Conservation (phyloP, 805 yeast species). For the Kodamaea kaohsiungensis region DNA sequence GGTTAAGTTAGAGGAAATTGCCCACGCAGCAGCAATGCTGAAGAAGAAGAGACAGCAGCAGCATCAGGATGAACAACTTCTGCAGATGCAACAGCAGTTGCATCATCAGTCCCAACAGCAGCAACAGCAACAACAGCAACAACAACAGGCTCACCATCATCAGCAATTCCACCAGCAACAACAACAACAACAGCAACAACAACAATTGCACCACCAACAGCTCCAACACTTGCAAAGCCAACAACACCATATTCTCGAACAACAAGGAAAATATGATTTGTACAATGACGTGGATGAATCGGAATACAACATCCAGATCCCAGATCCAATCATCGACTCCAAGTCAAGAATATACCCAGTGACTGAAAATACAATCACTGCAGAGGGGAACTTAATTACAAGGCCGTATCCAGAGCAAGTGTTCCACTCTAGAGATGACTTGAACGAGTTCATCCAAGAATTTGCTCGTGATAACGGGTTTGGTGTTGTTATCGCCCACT, state of each 20-base stretch:
- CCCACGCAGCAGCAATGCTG: conserved; percentile 28
- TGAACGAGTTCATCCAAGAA: conserved; percentile 55
- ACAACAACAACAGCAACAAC: conserved; percentile 23
- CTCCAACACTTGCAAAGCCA: conserved; percentile 22
- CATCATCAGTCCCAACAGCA: conserved; percentile 4
- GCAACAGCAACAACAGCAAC: not conserved
- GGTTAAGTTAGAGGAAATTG: conserved; percentile 35
- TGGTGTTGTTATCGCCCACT: conserved; percentile 61
- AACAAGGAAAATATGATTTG: conserved; percentile 17
- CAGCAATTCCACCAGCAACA: conserved; percentile 21
- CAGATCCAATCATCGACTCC: conserved; percentile 45
- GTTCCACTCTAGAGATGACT: conserved; percentile 49
- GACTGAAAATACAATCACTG: conserved; percentile 46
- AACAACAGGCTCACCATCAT: conserved; percentile 13
- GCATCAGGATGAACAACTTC: conserved; percentile 4
- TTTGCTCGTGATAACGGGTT: conserved; percentile 59
- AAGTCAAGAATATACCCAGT: conserved; percentile 45
- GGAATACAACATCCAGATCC: conserved; percentile 47
- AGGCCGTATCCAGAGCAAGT: conserved; percentile 55
- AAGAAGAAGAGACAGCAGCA: conserved; percentile 11
- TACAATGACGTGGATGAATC: conserved; percentile 30
- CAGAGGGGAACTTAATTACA: conserved; percentile 52
- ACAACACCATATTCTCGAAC: conserved; percentile 13
- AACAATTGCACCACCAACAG: conserved; percentile 25
- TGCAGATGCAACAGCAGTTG: conserved; percentile 4